These are phyloP conservation scores for Maudiozyma turicensis DNA, from an alignment of 805 yeast species.

Conservation along the genomic window DNA sequence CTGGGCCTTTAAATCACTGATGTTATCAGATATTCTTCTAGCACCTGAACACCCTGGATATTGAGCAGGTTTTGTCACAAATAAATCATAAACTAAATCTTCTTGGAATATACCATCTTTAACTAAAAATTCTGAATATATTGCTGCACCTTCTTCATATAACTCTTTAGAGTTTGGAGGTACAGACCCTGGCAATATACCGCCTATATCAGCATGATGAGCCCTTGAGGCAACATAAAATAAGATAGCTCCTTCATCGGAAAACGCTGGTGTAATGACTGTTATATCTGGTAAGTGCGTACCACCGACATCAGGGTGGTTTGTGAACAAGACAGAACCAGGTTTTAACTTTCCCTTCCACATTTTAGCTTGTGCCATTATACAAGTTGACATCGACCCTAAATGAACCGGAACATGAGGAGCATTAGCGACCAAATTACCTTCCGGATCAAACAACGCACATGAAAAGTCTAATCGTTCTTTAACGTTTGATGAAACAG, in stretches of 20 bases:
- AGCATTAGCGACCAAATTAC: slow-evolving; percentile 79
- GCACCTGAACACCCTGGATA: slow-evolving; percentile 87
- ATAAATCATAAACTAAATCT: slow-evolving; percentile 48
- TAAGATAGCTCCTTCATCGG: slow-evolving; percentile 45
- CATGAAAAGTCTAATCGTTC: slow-evolving; percentile 79
- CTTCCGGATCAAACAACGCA: slow-evolving; percentile 67
- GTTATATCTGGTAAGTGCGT: slow-evolving; percentile 88
- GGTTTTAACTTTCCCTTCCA: slow-evolving; percentile 58
- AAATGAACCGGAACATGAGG: slow-evolving; percentile 84
- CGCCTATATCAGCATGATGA: slow-evolving; percentile 95
- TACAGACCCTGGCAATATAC: slow-evolving; percentile 86
- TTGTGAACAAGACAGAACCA: slow-evolving; percentile 71
- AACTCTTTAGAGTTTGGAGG: slow-evolving; percentile 83
- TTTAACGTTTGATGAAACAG: slow-evolving; percentile 75
- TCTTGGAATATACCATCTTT: slow-evolving; percentile 67
- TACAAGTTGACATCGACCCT: slow-evolving; percentile 79
- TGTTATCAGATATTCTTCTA: slow-evolving; percentile 70
- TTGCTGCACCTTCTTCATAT: slow-evolving; percentile 87
- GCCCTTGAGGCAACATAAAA: slow-evolving; percentile 93
- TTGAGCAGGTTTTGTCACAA: slow-evolving; percentile 67
- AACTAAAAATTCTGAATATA: slow-evolving; percentile 68
- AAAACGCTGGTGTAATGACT: slow-evolving; percentile 81
- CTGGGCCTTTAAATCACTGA: slow-evolving; percentile 78
- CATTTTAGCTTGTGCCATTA: slow-evolving; percentile 49
- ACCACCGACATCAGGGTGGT: slow-evolving; percentile 80